Conservation (phyloP, 192 early-diverging fungal species). For the Borealophlyctis nickersoniae region DNA sequence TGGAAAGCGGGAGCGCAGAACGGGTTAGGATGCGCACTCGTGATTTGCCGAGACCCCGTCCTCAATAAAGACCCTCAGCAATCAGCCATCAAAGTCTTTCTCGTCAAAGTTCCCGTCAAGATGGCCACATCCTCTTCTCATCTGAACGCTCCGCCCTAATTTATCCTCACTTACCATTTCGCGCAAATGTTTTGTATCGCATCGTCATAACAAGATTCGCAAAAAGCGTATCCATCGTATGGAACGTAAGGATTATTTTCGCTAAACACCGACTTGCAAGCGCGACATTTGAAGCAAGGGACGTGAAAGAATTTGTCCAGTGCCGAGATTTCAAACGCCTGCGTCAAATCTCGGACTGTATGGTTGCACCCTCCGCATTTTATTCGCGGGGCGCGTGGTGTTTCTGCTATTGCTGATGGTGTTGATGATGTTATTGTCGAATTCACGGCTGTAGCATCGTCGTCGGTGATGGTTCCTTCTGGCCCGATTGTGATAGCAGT, state of each 20-base stretch:
- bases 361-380: conserved; percentile 26
- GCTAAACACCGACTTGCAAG: conserved; percentile 50
- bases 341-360: conserved; percentile 14
- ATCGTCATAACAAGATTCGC: conserved; percentile 56
- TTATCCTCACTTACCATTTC: conserved; percentile 56
- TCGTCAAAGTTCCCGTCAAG: too few species aligned
- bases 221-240: conserved; percentile 58
- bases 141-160: too few species aligned
- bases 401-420: not conserved
- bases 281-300: conserved; percentile 55
- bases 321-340: conserved; percentile 33
- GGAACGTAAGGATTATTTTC: conserved; percentile 49
- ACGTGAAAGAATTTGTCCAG: conserved; percentile 41
- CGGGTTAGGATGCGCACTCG: not conserved
- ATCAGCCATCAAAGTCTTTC: not conserved
- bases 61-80: not conserved
- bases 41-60: conserved; percentile 29
- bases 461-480: not conserved
- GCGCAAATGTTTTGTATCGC: conserved; percentile 44
- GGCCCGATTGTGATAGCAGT: conserved; percentile 26
- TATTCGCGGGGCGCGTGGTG: not conserved
- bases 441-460: not conserved
- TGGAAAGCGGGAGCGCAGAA: conserved; percentile 58
- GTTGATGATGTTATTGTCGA: conserved; percentile 1
- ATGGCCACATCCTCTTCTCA: too few species aligned